These are phyloP conservation scores for Arabidopsis lyrata DNA, from an alignment of 441 rosid genomes.

Conservation along the genomic window DNA sequence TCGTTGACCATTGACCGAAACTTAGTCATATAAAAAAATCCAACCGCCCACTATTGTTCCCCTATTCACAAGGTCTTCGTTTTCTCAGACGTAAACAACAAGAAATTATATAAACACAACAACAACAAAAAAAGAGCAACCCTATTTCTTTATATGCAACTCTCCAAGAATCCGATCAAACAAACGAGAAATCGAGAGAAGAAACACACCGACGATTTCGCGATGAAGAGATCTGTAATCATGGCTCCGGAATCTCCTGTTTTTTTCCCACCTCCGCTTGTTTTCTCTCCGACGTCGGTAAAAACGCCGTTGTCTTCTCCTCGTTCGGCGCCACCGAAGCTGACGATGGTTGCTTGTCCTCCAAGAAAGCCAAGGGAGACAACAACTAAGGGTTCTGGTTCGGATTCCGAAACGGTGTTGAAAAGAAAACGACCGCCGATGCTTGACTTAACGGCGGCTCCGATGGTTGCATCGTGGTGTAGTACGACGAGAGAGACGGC, in stretches of 20 bases:
- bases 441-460: conserved; percentile 61
- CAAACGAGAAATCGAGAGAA: conserved; percentile 16
- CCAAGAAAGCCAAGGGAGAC: conserved; percentile 35
- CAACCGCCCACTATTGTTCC: conserved; percentile 39
- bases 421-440: conserved; percentile 83
- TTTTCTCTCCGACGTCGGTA: conserved; percentile 43
- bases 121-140: not conserved
- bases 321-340: conserved; percentile 32
- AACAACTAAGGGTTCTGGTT: not conserved
- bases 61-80: conserved; percentile 41
- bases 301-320: conserved; percentile 44
- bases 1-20: conserved; percentile 46
- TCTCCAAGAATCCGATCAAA: conserved; percentile 35
- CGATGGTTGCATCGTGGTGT: conserved; percentile 43
- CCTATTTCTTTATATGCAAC: conserved; percentile 34
- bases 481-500: conserved; percentile 46
- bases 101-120: conserved; percentile 25
- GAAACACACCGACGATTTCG: not conserved
- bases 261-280: conserved; percentile 39
- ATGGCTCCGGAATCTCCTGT: conserved; percentile 48
- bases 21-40: conserved; percentile 40
- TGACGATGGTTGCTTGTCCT: conserved; percentile 33
- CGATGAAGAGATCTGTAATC: conserved; percentile 35
- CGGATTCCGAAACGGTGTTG: conserved; percentile 43
- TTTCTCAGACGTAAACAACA: conserved; percentile 44